Percentiles rank a stretch among this genome's conserved stretches.
These are phyloP conservation scores for Boletellus sp. DNA, from an alignment of 1,284 basidiomycete genomes.

Conservation along the genomic window DNA sequence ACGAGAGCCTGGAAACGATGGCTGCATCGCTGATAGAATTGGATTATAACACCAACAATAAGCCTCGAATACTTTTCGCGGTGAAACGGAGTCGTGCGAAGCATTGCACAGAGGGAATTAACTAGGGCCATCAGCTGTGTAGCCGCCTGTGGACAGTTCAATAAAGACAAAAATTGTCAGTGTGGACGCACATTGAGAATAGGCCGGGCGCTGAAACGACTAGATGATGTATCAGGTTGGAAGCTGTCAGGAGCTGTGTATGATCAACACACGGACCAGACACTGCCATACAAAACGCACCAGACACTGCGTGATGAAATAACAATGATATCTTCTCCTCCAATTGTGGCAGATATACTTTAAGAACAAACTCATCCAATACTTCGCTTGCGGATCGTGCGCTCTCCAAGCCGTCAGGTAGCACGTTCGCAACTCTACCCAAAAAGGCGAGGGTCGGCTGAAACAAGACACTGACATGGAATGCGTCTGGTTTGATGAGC, in stretches of 20 bases:
- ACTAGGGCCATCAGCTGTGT: constrained; percentile 87
- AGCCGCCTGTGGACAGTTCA: constrained; percentile 53
- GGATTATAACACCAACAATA: constrained; percentile 92
- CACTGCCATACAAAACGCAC: constrained; percentile 36
- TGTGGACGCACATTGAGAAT: constrained; percentile 68
- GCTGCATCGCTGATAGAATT: constrained; percentile 94
- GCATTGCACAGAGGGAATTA: constrained; percentile 91
- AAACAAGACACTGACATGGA: constrained; percentile 93
- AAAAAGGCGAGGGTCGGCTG: constrained; percentile 90
- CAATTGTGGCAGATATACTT: constrained; percentile 90
- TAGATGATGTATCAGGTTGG: constrained; percentile 68
- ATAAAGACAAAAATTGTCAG: constrained; percentile 1
- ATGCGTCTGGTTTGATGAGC: constrained; percentile 88
- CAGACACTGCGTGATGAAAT: constrained; percentile 83
- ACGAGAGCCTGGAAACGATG: constrained; percentile 81
- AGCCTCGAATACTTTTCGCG: constrained; percentile 91
- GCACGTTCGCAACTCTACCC: constrained; percentile 63
- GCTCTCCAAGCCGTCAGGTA: constrained; percentile 74
- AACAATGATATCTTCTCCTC: constrained; percentile 91
- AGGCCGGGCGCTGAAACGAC: constrained; percentile 62
- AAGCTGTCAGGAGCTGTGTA: constrained; percentile 76
- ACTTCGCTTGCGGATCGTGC: constrained; percentile 71
- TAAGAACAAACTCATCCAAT: constrained; percentile 92
- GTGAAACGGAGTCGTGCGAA: constrained; percentile 93
- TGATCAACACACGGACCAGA: constrained; percentile 7